Evolutionary conservation across 148 eudicot species (phyloP), one percentile per base, ranked within the genome.

Genomic region (Amaranthus hypochondriacus): DNA sequence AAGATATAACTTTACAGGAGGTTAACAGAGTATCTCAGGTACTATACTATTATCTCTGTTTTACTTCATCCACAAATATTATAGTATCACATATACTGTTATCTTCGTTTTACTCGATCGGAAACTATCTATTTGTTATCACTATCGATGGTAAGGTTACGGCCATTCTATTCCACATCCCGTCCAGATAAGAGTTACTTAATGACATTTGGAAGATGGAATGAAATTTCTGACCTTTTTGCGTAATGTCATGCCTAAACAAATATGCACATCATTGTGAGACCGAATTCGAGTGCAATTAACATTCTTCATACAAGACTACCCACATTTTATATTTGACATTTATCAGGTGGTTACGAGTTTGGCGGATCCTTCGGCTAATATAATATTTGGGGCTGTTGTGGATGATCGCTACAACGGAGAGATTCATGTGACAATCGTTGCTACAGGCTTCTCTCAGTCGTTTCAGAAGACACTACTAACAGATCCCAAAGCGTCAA

Each of bases 1-100:
- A 90, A 77, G 99, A 95, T 81, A 87, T 95, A 62, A 95, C 99
- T 14, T 78, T 95, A 79, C 99, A 95, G 84, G 99, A 95, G 89
- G 97, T 95, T 44, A 95, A 95, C 71, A 79, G 94, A 90, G 99
- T 95, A 52, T 95, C 99, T 62, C 99, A 95, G 97, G 99, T 95
- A 81, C 55, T 71, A 14, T 69, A 60, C 39, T 28, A 28, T 48
- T 44, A 4, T 48, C 9, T 15, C 57, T 53, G 9, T 48, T 4
- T 72, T 68, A 14, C 6, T 11, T 18, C 58, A 50, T 15, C 2
- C 51, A 10, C 21, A 9, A 48, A 11, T 4, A 57, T 14, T n/a
- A 4, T 14, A 14, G 8, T 51, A 48, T 62, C 49, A 9, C 49
- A 0, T 15, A 28, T 13, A 60, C 50, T 7, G 46, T 47, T 28